phyloP scores from a whole-genome alignment of 441 rosid species.

The Adansonia gregorii region DNA sequence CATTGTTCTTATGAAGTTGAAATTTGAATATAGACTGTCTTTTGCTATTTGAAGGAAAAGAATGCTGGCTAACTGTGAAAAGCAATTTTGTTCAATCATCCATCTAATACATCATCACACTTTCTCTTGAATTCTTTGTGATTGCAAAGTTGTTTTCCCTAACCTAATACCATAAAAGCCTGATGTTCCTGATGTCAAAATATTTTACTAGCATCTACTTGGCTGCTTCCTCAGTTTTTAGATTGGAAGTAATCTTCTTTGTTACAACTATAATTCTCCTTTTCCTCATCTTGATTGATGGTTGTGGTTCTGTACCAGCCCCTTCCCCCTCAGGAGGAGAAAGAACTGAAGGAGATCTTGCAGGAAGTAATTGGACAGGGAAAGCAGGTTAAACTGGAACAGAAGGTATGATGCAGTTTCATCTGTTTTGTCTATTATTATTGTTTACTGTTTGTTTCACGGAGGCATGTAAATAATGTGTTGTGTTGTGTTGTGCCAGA shows the following conservation, averaged over 20 bases:
- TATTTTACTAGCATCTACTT: neutral
- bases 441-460: neutral
- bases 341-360: conserved; percentile 65
- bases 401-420: conserved; percentile 53
- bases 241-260: too few relatives aligned
- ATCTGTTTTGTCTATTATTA: neutral
- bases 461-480: conserved; percentile 5
- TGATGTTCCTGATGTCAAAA: neutral
- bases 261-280: too few relatives aligned
- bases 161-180: neutral
- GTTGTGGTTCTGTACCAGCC: conserved; percentile 47
- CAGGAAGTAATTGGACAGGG: conserved; percentile 70
- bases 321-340: conserved; percentile 69
- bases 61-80: neutral
- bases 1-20: conserved; percentile 2
- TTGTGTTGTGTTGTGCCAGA: conserved; percentile 42
- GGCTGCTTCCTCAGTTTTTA: neutral
- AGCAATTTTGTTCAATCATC: neutral
- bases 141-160: neutral
- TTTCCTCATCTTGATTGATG: neutral
- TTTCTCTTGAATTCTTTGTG: neutral
- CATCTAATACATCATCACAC: neutral
- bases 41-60: neutral
- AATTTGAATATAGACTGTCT: neutral
- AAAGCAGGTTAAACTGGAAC: conserved; percentile 62